These are phyloP conservation scores for Fusarium chlamydosporum DNA, from an alignment of 2,329 filamentous ascomycete species.

Conservation along the genomic window DNA sequence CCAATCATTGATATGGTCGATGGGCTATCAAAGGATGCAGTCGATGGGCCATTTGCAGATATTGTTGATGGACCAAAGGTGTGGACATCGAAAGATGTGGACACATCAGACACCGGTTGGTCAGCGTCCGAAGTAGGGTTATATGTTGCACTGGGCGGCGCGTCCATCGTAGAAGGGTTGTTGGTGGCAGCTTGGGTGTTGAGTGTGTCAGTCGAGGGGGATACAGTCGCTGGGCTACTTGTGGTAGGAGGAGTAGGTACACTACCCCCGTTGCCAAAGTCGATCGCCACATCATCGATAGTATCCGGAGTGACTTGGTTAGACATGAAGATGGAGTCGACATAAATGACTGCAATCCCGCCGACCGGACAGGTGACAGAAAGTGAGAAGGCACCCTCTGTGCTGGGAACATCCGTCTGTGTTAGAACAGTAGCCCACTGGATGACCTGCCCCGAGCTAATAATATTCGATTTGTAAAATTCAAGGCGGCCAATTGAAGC, in stretches of 20 bases:
- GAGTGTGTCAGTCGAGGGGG: accelerated
- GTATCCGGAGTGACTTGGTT: constrained; percentile 40
- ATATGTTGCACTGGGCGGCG: neutral
- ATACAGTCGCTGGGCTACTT: accelerated
- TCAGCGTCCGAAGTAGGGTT: neutral
- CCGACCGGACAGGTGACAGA: constrained; percentile 12
- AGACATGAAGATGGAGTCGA: constrained; percentile 45
- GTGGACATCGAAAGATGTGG: neutral
- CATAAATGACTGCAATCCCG: constrained; percentile 13
- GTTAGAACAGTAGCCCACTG: constrained; percentile 26
- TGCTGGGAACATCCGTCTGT: neutral
- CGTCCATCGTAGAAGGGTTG: neutral
- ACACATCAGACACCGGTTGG: neutral
- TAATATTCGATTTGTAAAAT: constrained; percentile 6
- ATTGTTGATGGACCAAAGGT: neutral
- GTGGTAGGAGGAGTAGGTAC: neutral
- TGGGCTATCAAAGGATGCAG: neutral
- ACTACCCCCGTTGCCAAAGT: constrained; percentile 4
- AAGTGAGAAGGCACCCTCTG: neutral
- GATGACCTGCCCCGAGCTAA: neutral
- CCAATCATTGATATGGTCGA: too few relatives aligned
- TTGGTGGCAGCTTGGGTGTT: neutral
- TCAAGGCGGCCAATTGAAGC: constrained; percentile 26
- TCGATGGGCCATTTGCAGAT: neutral
- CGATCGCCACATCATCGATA: constrained; percentile 25